Base-by-base conservation (phyloP, 441 rosid species). In the Erodium moschatum region DNA sequence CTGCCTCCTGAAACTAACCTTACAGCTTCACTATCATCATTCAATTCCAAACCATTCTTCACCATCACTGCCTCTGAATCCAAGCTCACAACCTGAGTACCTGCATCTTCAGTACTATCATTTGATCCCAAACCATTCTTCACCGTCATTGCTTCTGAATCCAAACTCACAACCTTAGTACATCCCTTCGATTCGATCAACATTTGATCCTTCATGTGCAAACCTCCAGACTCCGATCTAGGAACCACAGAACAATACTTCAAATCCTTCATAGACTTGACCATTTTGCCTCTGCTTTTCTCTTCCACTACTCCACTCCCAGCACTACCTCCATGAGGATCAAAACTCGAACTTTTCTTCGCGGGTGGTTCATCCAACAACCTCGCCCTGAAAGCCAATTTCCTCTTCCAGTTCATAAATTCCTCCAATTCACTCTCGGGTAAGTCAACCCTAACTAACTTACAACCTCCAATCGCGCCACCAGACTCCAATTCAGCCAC, bases 351-450 rank as follows among this genome's bases (percentile, higher is more conserved):
- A 12, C 4, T 11, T 8, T 10, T 10, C 13, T 46, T 46, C 54
- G 11, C 13, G n/a, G 54, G 54, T 46, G 4, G 54, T 12, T 46
- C 54, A 4, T 46, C 54, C n/a, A 46, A 46, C 66, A 66, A 18
- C 65, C 56, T 65, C 61, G 72, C 70, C 13, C 6, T 20, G n/a
- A 54, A 11, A 38, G 60, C 27, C 2, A 62, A 40, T 16, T 52
- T 67, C 18, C 82, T 73, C 58, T 72, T 70, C 64, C 58, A 64
- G 67, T 40, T 72, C 74, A 54, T 65, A 78, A 42, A 13, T 24
- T 56, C 44, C 21, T 62, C 75, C 7, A 16, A 73, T 38, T 74
- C 68, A 52, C 7, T 64, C 11, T 35, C 20, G 60, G 65, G 64
- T 60, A 40, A 70, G 72, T 40, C 31, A 7, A 18, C 60, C 56